Evolutionary conservation across 2,329 filamentous ascomycete species (phyloP), one percentile per base, ranked within the genome.

Genomic region (Phaeosphaeria sp.): DNA sequence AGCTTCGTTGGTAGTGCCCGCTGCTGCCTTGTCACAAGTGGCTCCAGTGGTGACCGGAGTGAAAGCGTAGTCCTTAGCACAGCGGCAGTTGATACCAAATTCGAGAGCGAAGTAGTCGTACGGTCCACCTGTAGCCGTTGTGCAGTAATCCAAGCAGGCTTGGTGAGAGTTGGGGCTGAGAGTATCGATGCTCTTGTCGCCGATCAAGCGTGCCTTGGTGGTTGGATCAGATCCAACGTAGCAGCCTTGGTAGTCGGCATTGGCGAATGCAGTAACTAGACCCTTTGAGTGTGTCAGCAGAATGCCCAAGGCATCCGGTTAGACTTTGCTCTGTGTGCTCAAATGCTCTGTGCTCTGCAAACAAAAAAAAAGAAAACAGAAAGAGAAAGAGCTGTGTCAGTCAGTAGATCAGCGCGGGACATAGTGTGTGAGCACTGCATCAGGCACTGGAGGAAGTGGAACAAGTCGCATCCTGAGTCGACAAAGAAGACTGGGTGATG

Each of bases 241-340:
- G 42, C 42, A 52, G 25, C 18, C 40, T 33, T 36, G 25, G 50
- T 46, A 52, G 13, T 40, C 39, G 25, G 40, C 50, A 11, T 51
- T 20, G 20, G 24, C 11, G 25, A 45, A 36, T 17, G n/a, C 39
- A 6, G 24, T 52, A n/a, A 36, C 13, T 17, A 9, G 45, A 27
- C 13, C 18, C 42, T 52, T 52, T 33, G 30, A 20, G 20, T 5
- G 24, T 43, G 50, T 52, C 42, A 52, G 50, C 42, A 39, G n/a
- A 52, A 40, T 52, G 50, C 42, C 50, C 42, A 18, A 52, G 50
- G 50, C 42, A 47, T 24, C 36, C 27, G 50, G 25, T 52, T 46
- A 52, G 50, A 52, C 18, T 45, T 45, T 45, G 42, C 50, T 33
- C 27, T 39, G 50, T 46, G 50, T 46, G 50, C 50, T 52, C 50